These are phyloP conservation scores for Pseudozyma tsukubaensis DNA, from an alignment of 1,284 basidiomycete species.

Conservation along the genomic window DNA sequence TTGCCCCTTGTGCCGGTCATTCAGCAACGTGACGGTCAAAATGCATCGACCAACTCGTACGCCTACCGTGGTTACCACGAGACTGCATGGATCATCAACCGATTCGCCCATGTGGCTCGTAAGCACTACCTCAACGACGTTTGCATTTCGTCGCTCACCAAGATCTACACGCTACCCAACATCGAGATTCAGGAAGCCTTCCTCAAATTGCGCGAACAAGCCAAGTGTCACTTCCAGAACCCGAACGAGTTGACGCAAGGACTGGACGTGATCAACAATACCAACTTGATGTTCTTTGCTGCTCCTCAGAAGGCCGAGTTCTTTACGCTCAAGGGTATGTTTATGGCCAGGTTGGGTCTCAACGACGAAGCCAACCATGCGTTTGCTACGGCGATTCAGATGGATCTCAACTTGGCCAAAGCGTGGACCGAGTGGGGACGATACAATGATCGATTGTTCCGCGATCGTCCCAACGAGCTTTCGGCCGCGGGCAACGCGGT, in stretches of 20 bases:
- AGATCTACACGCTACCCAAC: conserved; percentile 98
- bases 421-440: conserved; percentile 99
- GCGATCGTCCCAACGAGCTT: conserved; percentile 71
- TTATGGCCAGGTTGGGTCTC: conserved; percentile 87
- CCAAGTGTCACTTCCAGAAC: conserved; percentile 98
- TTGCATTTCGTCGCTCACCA: conserved; percentile 92
- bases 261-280: conserved; percentile 98
- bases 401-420: conserved; percentile 94
- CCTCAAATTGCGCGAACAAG: conserved; percentile 97
- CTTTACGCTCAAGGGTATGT: conserved; percentile 99
- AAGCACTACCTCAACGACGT: conserved; percentile 97
- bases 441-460: conserved; percentile 91
- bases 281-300: conserved; percentile 98
- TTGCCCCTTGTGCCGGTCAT: conserved; percentile 77
- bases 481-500: conserved; percentile 84
- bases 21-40: conserved; percentile 72
- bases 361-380: conserved; percentile 91
- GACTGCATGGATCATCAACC: conserved; percentile 99
- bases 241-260: conserved; percentile 92
- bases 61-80: conserved; percentile 99
- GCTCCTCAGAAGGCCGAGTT: conserved; percentile 96
- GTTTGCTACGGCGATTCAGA: conserved; percentile 80
- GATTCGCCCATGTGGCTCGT: conserved; percentile 98
- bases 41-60: conserved; percentile 75
- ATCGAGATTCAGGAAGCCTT: conserved; percentile 99